Evolutionary conservation across 805 yeast genomes (phyloP), one percentile per base, ranked within the genome.

Genomic region (Pachysolen tannophilus): DNA sequence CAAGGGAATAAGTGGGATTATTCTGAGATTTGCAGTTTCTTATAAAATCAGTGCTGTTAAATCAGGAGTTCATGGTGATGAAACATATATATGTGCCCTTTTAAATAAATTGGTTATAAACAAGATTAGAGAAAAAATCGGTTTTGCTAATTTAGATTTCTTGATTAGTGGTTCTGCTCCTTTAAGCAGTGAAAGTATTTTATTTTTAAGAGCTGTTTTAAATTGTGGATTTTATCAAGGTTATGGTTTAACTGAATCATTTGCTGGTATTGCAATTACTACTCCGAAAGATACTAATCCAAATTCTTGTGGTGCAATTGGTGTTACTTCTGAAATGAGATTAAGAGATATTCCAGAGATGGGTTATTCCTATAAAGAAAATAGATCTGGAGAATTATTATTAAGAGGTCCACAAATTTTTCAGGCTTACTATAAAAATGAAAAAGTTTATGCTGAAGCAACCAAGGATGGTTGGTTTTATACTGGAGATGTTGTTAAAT

Each of bases 111-210:
- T 43, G 20, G 32, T 62, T 6, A 43, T 74, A 33, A 52, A 63
- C 24, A 60, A 60, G 26, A 69, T 73, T 42, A 50, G 27, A 62
- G 65, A 21, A 3, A 38, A 40, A 7, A 47, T 72, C 11, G 78
- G 79, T 2, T 60, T 73, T 39, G 62, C 56, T 14, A 65, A 68
- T 30, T 45, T 60, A 20, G 51, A 56, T 15, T 55, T 56, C 37
- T 38, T 69, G 20, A 52, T 67, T 20, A 57, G 67, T 20, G 84
- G 90, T 20, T 76, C 83, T 26, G 87, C 90, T 3, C 90, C 90
- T 20, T 63, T 82, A 43, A 63, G 82, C 18, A 65, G 69, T n/a
- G 78, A 71, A 30, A 75, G 85, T 1, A 60, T 77, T 28, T 58
- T 61, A 39, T 81, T 78, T 49, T 55, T 82, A 45, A 69, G 75